phyloP scores from a whole-genome alignment of 768 basidiomycete species.

The Naganishia vishniacii region DNA sequence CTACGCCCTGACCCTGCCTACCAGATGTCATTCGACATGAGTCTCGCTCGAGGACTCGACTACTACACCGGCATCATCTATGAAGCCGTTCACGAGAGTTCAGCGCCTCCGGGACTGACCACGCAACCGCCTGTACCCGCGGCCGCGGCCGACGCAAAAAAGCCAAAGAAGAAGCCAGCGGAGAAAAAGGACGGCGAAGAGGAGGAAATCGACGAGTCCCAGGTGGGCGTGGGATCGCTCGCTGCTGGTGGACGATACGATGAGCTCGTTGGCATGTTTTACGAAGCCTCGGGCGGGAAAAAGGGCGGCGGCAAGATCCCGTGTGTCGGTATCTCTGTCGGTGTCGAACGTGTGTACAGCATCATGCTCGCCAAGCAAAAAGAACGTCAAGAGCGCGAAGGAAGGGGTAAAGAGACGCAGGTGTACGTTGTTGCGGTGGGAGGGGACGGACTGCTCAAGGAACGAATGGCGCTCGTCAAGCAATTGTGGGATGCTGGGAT shows the following conservation, averaged over 20 bases:
- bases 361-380: constrained; percentile 78
- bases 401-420: constrained; percentile 83
- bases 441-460: constrained; percentile 70
- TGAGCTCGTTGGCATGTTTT: constrained; percentile 84
- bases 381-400: constrained; percentile 54
- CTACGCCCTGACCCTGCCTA: neutral
- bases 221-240: constrained; percentile 95
- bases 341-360: constrained; percentile 87
- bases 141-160: constrained; percentile 42
- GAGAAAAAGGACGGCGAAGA: constrained; percentile 53
- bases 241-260: constrained; percentile 98
- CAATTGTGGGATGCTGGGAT: constrained; percentile 80
- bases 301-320: constrained; percentile 60
- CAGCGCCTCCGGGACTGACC: constrained; percentile 79
- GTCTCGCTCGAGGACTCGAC: constrained; percentile 92
- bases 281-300: constrained; percentile 59
- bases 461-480: constrained; percentile 72
- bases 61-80: constrained; percentile 99
- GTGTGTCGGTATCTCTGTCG: constrained; percentile 87
- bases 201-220: constrained; percentile 84
- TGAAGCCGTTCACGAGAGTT: constrained; percentile 87
- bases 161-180: constrained; percentile 25
- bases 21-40: constrained; percentile 91
- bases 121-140: constrained; percentile 55
- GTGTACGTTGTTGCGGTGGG: constrained; percentile 89